phyloP scores from a whole-genome alignment of 257 asterid species.

The Lycium barbarum region DNA sequence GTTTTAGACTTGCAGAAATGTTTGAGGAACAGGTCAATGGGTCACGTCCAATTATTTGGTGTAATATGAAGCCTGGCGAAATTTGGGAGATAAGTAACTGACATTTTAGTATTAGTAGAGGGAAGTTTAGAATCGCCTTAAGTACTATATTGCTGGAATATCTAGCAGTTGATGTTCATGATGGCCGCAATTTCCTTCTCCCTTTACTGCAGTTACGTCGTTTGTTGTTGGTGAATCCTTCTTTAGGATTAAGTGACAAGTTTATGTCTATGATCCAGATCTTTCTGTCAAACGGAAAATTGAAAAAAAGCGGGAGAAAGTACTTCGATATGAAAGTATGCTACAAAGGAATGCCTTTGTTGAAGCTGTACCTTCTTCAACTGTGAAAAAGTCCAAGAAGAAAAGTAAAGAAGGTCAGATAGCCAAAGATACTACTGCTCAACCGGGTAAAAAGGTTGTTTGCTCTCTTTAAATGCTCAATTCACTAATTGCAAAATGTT shows the following conservation, averaged over 20 bases:
- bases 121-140: neutral
- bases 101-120: neutral
- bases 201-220: neutral
- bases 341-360: constrained; percentile 80
- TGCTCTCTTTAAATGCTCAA: constrained; percentile 2
- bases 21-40: neutral
- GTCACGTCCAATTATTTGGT: neutral
- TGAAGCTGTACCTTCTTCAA: constrained; percentile 75
- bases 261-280: constrained; percentile 51
- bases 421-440: constrained; percentile 40
- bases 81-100: constrained; percentile 14
- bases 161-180: neutral
- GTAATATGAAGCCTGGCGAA: neutral
- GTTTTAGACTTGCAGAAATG: neutral
- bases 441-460: constrained; percentile 52
- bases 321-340: constrained; percentile 74
- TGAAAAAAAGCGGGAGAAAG: constrained; percentile 80
- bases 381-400: constrained; percentile 64
- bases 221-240: neutral
- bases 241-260: neutral
- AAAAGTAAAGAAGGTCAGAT: constrained; percentile 47
- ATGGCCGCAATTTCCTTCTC: neutral
- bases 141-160: neutral
- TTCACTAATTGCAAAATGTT: neutral
- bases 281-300: constrained; percentile 82